Percentiles rank a stretch among this genome's conserved stretches.
These are phyloP conservation scores for Pseudogymnoascus sp. DNA, from an alignment of 2,329 filamentous ascomycete species.

Conservation along the genomic window DNA sequence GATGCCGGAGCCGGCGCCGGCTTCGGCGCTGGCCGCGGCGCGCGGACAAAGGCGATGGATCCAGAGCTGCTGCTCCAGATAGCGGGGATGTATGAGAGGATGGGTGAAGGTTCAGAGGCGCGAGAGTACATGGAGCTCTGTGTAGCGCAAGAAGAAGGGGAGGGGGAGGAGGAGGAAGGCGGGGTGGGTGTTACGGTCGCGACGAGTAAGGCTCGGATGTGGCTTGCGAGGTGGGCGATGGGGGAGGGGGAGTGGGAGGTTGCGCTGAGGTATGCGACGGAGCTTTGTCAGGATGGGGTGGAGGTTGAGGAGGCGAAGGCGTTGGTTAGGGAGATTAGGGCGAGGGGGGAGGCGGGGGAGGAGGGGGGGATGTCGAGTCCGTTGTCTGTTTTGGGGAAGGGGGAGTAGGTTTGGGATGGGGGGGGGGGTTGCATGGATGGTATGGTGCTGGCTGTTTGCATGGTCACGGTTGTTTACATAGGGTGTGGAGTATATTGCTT, in stretches of 20 bases:
- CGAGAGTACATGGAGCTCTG: conserved; percentile 94
- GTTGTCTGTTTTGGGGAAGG: conserved; percentile 12
- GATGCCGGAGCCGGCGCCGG: conserved; percentile 47
- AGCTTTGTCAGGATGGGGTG: conserved; percentile 89
- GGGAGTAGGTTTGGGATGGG: not conserved
- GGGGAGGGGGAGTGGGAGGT: conserved; percentile 63
- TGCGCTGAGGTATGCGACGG: conserved; percentile 73
- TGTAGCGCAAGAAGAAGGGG: conserved; percentile 80
- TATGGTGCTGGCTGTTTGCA: not conserved
- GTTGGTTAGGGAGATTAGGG: conserved; percentile 75
- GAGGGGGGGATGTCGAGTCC: not conserved
- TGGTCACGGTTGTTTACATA: not conserved
- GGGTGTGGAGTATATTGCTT: not conserved
- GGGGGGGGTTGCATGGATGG: not conserved
- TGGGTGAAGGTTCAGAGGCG: conserved; percentile 69
- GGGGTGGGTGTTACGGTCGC: conserved; percentile 65
- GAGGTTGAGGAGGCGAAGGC: conserved; percentile 97
- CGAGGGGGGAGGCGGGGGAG: conserved; percentile 42
- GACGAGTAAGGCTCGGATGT: conserved; percentile 86
- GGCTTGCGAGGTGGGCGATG: conserved; percentile 81
- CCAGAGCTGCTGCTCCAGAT: conserved; percentile 88
- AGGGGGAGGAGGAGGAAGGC: conserved; percentile 32
- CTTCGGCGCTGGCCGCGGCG: conserved; percentile 33
- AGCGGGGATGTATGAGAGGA: conserved; percentile 75
- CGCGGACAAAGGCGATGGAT: conserved; percentile 57